phyloP scores from a whole-genome alignment of 1,284 basidiomycete genomes.

The Xanthoconium separans region DNA sequence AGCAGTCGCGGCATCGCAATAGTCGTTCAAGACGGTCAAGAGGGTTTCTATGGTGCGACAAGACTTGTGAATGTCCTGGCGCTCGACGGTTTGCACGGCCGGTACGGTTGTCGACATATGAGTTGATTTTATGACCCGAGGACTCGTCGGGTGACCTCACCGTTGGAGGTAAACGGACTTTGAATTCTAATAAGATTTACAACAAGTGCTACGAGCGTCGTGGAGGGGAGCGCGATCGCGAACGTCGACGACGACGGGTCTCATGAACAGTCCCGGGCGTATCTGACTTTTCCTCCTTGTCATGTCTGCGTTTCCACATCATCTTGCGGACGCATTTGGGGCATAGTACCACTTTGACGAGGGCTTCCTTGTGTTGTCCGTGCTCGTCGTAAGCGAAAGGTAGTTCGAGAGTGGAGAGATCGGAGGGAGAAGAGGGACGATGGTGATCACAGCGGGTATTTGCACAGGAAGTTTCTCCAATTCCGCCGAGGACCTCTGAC shows the following conservation, averaged over 20 bases:
- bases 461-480: constrained; percentile 84
- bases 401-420: constrained; percentile 73
- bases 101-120: constrained; percentile 15
- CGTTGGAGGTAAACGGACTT: constrained; percentile 21
- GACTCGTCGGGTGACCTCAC: not conserved
- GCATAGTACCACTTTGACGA: constrained; percentile 90
- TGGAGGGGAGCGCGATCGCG: constrained; percentile 21
- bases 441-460: constrained; percentile 83
- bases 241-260: constrained; percentile 3
- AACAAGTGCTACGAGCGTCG: not conserved
- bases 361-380: constrained; percentile 69
- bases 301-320: constrained; percentile 78
- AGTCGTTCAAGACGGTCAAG: constrained; percentile 66
- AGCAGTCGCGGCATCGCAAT: constrained; percentile 64
- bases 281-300: constrained; percentile 36
- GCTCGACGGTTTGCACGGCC: constrained; percentile 42
- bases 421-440: constrained; percentile 22
- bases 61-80: constrained; percentile 72
- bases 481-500: constrained; percentile 78
- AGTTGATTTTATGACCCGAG: not conserved
- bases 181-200: constrained; percentile 11
- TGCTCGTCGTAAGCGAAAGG: constrained; percentile 87
- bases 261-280: not conserved
- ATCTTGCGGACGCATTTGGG: constrained; percentile 76
- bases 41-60: constrained; percentile 73